Evolutionary conservation across 2,329 filamentous ascomycete species (phyloP), one percentile per base, ranked within the genome.

Genomic region (Fusarium falciforme): DNA sequence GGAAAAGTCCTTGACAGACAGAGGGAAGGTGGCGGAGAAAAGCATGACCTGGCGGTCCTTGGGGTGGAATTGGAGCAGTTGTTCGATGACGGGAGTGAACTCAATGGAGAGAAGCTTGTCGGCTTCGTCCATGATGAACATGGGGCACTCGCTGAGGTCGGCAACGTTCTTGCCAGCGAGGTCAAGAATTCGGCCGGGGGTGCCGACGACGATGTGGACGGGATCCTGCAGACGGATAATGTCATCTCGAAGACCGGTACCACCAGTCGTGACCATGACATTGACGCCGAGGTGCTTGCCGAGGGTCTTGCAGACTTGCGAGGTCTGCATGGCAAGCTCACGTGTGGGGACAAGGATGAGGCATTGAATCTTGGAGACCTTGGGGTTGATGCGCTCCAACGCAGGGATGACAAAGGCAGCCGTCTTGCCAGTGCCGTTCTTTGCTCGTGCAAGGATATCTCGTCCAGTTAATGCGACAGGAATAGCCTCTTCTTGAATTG

Each of bases 121-220:
- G 64, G 96, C 96, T 84, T 99, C 96, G 80, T 99, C 96, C 96
- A 99, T 99, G 85, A 99, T 94, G 82, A 99, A 99, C 81, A 97
- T 98, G 79, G 95, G 93, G 82, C 96, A 98, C 85, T 97, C 93
- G 79, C 95, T 97, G 59, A 99, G 89, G 84, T 99, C 96, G 73
- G 96, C 96, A 69, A 99, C 95, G 75, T 94, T 95, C 87, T 99
- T 98, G 83, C 95, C 95, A 68, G 96, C 96, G 77, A 99, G 87
- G 86, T 99, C 96, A 73, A 98, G 90, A 79, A 99, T 98, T 87
- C 96, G 91, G 75, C 96, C 96, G 36, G 96, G 96, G 66, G 96
- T 99, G 81, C 96, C 96, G 80, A 99, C 96, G 81, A 99, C 93
- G 82, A 99, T 96, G 85, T 99, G 96, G 77, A 99, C 96, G 62